These are phyloP conservation scores for Begonia loranthoides DNA, from an alignment of 306 rosid species.

Conservation along the genomic window DNA sequence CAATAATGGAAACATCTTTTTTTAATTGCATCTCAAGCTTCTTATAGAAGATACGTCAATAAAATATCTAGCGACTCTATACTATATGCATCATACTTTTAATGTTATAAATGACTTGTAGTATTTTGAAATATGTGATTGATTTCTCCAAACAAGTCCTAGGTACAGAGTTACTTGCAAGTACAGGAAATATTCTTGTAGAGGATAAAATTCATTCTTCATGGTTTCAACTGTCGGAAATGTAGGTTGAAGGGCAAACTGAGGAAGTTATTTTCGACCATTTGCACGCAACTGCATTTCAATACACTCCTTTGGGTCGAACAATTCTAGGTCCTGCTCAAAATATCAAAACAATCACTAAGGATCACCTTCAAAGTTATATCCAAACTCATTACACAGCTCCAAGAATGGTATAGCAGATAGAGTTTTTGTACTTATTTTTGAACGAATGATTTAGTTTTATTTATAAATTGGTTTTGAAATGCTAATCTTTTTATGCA, in stretches of 20 bases:
- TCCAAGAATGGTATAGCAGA: slow-evolving; percentile 72
- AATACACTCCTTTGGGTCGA: slow-evolving; percentile 86
- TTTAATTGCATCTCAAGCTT: too few species aligned
- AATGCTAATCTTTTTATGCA: too few species aligned
- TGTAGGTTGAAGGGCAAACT: slow-evolving; percentile 79
- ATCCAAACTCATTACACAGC: slow-evolving; percentile 83
- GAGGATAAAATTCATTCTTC: too few species aligned
- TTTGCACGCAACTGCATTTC: slow-evolving; percentile 92
- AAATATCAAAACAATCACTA: slow-evolving; percentile 72
- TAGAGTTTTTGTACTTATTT: background rate
- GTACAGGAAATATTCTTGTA: too few species aligned
- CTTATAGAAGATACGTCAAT: too few species aligned
- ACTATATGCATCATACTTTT: too few species aligned
- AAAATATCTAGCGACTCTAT: too few species aligned
- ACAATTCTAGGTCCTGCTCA: slow-evolving; percentile 84
- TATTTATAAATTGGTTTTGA: slow-evolving; percentile 1
- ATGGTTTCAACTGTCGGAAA: background rate
- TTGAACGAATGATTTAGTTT: background rate
- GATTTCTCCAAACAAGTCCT: too few species aligned
- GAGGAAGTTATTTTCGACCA: slow-evolving; percentile 88
- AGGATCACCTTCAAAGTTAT: slow-evolving; percentile 66
- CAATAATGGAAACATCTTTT: too few species aligned
- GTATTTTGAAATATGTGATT: too few species aligned
- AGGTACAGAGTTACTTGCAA: too few species aligned
- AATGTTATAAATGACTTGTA: too few species aligned